Percentiles rank a stretch among this genome's conserved stretches.
These are phyloP conservation scores for Carallia brachiata DNA, from an alignment of 345 rosid genomes.

Conservation along the genomic window DNA sequence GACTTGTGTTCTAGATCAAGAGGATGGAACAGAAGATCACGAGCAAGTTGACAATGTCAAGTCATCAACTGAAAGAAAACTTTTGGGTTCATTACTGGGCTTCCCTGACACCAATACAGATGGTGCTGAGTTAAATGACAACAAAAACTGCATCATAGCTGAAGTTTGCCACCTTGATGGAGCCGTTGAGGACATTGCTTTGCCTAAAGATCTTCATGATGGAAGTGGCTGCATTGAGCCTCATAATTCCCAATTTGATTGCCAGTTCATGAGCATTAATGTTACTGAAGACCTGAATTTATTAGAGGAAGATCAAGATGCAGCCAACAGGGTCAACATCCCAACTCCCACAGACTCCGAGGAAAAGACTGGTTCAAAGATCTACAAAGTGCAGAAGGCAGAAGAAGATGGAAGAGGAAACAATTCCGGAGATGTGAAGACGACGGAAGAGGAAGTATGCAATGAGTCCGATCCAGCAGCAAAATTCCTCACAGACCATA, in stretches of 20 bases:
- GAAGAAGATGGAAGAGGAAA: slow-evolving; percentile 23
- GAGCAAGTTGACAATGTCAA: slow-evolving; percentile 4
- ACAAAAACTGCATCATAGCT: background rate
- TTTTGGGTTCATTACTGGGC: slow-evolving; percentile 4
- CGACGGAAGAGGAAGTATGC: slow-evolving; percentile 25
- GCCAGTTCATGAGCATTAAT: background rate
- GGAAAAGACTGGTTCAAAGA: slow-evolving; percentile 20
- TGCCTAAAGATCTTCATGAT: slow-evolving; percentile 7
- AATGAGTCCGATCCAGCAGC: slow-evolving; percentile 19
- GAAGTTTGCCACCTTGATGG: slow-evolving; percentile 2
- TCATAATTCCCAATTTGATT: slow-evolving; percentile 10
- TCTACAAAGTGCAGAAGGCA: background rate
- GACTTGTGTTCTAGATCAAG: background rate
- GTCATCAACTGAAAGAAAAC: slow-evolving; percentile 12
- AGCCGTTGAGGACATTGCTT: slow-evolving; percentile 3
- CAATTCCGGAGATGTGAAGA: slow-evolving; percentile 23
- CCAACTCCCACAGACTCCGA: slow-evolving; percentile 18
- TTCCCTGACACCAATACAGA: slow-evolving; percentile 7
- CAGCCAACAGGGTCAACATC: slow-evolving; percentile 15
- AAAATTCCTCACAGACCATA: slow-evolving; percentile 9
- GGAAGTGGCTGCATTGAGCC: slow-evolving; percentile 11
- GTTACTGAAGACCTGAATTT: slow-evolving; percentile 16
- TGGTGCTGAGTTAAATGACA: slow-evolving; percentile 7
- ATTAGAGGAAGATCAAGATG: slow-evolving; percentile 21
- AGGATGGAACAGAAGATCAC: slow-evolving; percentile 13